Conservation (phyloP, 805 yeast genomes). For the Zygotorulaspora chibaensis region DNA sequence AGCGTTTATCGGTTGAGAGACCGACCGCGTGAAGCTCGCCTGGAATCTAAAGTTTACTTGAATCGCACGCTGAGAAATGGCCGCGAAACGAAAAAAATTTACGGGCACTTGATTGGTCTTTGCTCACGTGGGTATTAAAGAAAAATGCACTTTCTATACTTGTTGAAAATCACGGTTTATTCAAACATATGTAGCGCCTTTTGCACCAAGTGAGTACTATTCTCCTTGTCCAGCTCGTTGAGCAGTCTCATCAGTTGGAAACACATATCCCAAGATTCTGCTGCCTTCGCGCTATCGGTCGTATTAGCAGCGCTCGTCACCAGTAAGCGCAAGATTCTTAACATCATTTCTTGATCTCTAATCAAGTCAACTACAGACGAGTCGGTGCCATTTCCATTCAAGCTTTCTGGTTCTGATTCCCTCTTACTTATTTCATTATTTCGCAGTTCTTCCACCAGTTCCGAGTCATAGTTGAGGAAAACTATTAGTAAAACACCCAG, state of each 20-base stretch:
- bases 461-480: slow-evolving; percentile 31
- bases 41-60: not conserved
- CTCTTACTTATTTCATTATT: slow-evolving; percentile 1
- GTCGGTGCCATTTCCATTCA: slow-evolving; percentile 1
- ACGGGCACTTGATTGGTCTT: slow-evolving; percentile 12
- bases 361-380: slow-evolving; percentile 19
- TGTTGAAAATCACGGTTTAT: not conserved
- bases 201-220: slow-evolving; percentile 22
- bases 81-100: not conserved
- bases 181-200: slow-evolving; percentile 24
- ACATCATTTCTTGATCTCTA: slow-evolving; percentile 31
- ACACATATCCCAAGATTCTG: slow-evolving; percentile 36
- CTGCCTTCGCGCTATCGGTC: slow-evolving; percentile 23
- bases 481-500: slow-evolving; percentile 32
- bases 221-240: slow-evolving; percentile 29
- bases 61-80: not conserved
- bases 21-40: not conserved
- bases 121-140: slow-evolving; percentile 13
- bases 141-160: not conserved
- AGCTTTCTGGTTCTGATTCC: not conserved
- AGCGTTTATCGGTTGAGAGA: slow-evolving; percentile 9
- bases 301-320: slow-evolving; percentile 30
- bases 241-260: slow-evolving; percentile 32
- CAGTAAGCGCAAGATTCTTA: slow-evolving; percentile 28
- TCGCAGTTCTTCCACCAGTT: slow-evolving; percentile 17